A percentile compares a stretch with the other conserved stretches of the same genome.
Evolutionary conservation across 1,139 yeast genomes (phyloP).

Genomic region (Magnusiomyces clavatus): DNA sequence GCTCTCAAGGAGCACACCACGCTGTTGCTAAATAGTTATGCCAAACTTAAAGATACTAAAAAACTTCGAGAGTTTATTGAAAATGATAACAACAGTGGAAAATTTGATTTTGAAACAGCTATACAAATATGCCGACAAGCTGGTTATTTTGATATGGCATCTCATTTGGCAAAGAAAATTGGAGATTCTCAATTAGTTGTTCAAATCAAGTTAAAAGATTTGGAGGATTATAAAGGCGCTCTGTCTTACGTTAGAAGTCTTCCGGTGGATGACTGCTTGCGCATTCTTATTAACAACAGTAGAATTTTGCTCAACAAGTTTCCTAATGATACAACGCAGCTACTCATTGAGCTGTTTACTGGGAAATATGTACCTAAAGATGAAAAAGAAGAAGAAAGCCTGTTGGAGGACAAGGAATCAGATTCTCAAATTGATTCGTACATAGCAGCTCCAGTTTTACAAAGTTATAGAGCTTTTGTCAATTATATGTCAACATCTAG

Average conservation of each 20-base stretch:
- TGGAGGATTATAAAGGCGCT: conserved; percentile 55
- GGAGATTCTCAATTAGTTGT: conserved; percentile 73
- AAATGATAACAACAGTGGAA: conserved; percentile 33
- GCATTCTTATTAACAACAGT: conserved; percentile 62
- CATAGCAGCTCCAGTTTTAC: conserved; percentile 39
- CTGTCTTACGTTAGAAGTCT: conserved; percentile 62
- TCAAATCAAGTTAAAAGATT: conserved; percentile 62
- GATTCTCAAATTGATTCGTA: conserved; percentile 9
- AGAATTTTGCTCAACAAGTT: conserved; percentile 53
- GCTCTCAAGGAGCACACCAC: conserved; percentile 79
- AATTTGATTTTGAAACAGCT: conserved; percentile 63
- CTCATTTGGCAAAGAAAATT: conserved; percentile 58
- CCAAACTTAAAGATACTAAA: conserved; percentile 60
- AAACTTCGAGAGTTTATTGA: conserved; percentile 54
- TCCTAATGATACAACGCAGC: conserved; percentile 77
- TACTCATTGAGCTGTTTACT: conserved; percentile 80
- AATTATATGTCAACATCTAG: conserved; percentile 43
- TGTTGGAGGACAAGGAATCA: neutral
- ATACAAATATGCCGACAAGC: conserved; percentile 73
- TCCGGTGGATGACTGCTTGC: conserved; percentile 68
- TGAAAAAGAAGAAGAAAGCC: conserved; percentile 10
- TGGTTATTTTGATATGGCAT: conserved; percentile 61
- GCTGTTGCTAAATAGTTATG: conserved; percentile 68
- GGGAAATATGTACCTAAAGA: conserved; percentile 58
- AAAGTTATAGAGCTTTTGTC: conserved; percentile 66